Evolutionary conservation across 2,329 filamentous ascomycete species (phyloP).

Genomic region (Fulvia fulva): DNA sequence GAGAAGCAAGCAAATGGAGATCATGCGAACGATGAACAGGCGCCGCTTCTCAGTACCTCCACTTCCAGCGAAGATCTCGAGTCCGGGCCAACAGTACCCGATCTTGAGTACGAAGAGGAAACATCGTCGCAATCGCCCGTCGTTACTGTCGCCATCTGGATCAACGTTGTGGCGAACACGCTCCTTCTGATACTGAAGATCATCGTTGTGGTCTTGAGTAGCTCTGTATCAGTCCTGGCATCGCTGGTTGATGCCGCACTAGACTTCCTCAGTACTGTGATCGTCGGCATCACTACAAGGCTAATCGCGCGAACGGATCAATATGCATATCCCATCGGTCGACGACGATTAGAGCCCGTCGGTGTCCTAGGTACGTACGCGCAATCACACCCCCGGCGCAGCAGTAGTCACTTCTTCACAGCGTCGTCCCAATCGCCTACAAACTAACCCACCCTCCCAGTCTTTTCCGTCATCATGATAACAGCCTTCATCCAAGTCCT

Average conservation of each 20-base stretch:
- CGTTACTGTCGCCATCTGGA: slow-evolving; percentile 81
- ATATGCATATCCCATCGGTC: slow-evolving; percentile 73
- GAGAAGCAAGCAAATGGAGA: slow-evolving; percentile 49
- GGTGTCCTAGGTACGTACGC: slow-evolving; percentile 55
- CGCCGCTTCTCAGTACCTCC: slow-evolving; percentile 30
- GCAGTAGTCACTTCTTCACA: neutral
- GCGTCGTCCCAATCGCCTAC: too few species aligned
- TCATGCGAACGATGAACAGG: slow-evolving; percentile 40
- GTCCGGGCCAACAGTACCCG: slow-evolving; percentile 39
- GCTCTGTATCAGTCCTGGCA: slow-evolving; percentile 75
- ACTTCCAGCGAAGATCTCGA: slow-evolving; percentile 6
- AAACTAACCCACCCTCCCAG: slow-evolving; percentile 26
- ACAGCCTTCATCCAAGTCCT: slow-evolving; percentile 77
- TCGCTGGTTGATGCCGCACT: slow-evolving; percentile 74
- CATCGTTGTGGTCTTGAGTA: slow-evolving; percentile 70
- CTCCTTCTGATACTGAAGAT: slow-evolving; percentile 73
- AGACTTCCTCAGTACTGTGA: slow-evolving; percentile 76
- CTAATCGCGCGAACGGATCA: slow-evolving; percentile 70
- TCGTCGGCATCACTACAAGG: slow-evolving; percentile 73
- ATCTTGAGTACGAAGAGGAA: slow-evolving; percentile 63
- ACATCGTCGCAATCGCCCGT: slow-evolving; percentile 70
- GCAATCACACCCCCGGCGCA: neutral
- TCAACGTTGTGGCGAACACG: slow-evolving; percentile 77
- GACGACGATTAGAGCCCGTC: slow-evolving; percentile 71
- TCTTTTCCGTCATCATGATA: slow-evolving; percentile 84